These are phyloP conservation scores for Graphiopsis chlorocephala DNA, from an alignment of 2,329 filamentous ascomycete genomes.

Conservation along the genomic window DNA sequence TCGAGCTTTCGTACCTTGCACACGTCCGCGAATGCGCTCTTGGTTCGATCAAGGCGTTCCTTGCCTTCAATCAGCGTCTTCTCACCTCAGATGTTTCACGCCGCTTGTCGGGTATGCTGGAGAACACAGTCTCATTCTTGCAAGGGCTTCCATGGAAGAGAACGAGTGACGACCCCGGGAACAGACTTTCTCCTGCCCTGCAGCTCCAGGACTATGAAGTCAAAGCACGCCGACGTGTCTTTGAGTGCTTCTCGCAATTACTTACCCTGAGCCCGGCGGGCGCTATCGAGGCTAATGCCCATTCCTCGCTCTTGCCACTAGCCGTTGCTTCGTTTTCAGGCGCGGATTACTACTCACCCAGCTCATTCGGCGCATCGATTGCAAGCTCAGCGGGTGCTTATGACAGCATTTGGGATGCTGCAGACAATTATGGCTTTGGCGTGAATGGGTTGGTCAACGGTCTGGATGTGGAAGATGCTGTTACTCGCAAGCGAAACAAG, in stretches of 20 bases:
- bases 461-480: conserved; percentile 67
- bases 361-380: conserved; percentile 84
- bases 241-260: conserved; percentile 92
- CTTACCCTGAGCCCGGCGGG: conserved; percentile 83
- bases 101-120: conserved; percentile 87
- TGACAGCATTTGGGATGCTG: conserved; percentile 91
- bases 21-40: conserved; percentile 94
- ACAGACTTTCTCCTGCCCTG: conserved; percentile 77
- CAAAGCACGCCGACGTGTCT: conserved; percentile 87
- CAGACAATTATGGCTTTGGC: conserved; percentile 91
- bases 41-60: conserved; percentile 84
- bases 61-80: conserved; percentile 88
- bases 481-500: conserved; percentile 60
- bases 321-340: conserved; percentile 91
- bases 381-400: conserved; percentile 86
- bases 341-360: conserved; percentile 81
- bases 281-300: conserved; percentile 78
- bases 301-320: conserved; percentile 86
- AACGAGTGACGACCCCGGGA: conserved; percentile 78
- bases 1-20: conserved; percentile 89
- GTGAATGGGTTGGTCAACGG: conserved; percentile 81
- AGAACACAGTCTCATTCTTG: conserved; percentile 89
- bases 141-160: conserved; percentile 80
- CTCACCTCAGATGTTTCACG: conserved; percentile 93
- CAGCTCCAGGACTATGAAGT: conserved; percentile 87